A percentile compares a stretch with the other conserved stretches of the same genome.
phyloP scores from a whole-genome alignment of 768 basidiomycete genomes.

The Boletus reticulatus region DNA sequence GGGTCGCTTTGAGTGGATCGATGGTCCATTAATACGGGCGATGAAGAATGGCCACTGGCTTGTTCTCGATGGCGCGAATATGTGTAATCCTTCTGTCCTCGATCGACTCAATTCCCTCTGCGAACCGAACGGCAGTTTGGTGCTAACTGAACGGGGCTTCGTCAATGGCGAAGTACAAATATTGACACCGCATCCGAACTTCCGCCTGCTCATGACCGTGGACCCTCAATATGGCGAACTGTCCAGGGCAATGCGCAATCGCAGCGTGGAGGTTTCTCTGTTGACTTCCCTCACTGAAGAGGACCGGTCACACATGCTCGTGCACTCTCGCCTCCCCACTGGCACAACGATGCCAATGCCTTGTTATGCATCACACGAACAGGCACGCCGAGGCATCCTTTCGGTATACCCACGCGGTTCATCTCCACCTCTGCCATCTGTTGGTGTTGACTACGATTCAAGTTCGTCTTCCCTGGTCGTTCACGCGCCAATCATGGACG shows the following conservation, averaged over 20 bases:
- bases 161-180: slow-evolving; percentile 73
- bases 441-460: slow-evolving; percentile 49
- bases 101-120: slow-evolving; percentile 97
- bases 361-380: slow-evolving; percentile 20
- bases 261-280: slow-evolving; percentile 83
- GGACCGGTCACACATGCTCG: slow-evolving; percentile 45
- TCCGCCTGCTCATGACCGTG: slow-evolving; percentile 91
- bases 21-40: slow-evolving; percentile 86
- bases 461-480: slow-evolving; percentile 42
- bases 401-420: not conserved
- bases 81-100: slow-evolving; percentile 93
- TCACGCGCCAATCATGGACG: slow-evolving; percentile 34
- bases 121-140: slow-evolving; percentile 77
- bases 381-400: slow-evolving; percentile 25
- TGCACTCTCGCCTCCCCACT: slow-evolving; percentile 51
- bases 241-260: slow-evolving; percentile 97
- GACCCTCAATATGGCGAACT: slow-evolving; percentile 91
- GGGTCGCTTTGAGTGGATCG: slow-evolving; percentile 89
- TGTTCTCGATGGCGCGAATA: slow-evolving; percentile 87
- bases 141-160: slow-evolving; percentile 87
- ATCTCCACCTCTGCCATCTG: slow-evolving; percentile 32
- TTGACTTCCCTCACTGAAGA: slow-evolving; percentile 36
- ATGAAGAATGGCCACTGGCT: slow-evolving; percentile 89
- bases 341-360: slow-evolving; percentile 3
- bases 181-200: slow-evolving; percentile 80